Percentiles rank a stretch among this genome's conserved stretches.
Conservation (phyloP, 1,284 basidiomycete genomes). For the Leccinum fallax region DNA sequence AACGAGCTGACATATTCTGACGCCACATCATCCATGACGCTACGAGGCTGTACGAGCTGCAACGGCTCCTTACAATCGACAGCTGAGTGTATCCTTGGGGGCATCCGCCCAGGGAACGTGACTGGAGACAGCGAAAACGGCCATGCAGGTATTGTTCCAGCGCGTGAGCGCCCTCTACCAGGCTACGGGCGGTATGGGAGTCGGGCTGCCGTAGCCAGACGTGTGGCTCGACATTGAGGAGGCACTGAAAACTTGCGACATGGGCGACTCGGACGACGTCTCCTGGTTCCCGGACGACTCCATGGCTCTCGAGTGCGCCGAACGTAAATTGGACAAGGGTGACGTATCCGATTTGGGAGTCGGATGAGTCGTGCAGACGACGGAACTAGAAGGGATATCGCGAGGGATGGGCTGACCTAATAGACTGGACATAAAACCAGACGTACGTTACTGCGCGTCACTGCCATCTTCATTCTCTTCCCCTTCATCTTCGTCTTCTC, state of each 20-base stretch:
- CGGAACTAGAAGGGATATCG: constrained; percentile 73
- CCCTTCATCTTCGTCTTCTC: constrained; percentile 37
- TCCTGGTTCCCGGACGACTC: constrained; percentile 62
- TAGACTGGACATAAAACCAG: constrained; percentile 77
- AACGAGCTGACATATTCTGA: constrained; percentile 39
- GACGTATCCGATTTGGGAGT: constrained; percentile 39
- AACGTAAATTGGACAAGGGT: constrained; percentile 46
- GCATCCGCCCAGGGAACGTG: constrained; percentile 39
- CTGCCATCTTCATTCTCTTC: constrained; percentile 42
- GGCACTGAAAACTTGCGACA: constrained; percentile 35
- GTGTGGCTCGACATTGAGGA: constrained; percentile 37
- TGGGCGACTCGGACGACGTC: constrained; percentile 50
- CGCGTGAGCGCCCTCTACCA: constrained; percentile 44
- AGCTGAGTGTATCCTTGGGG: constrained; percentile 38
- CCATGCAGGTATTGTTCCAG: constrained; percentile 52
- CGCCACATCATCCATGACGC: not conserved
- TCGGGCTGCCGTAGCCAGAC: constrained; percentile 45
- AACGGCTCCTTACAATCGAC: not conserved
- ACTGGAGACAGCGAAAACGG: constrained; percentile 50
- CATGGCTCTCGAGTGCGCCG: constrained; percentile 46
- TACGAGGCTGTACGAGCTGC: not conserved
- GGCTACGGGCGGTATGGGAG: constrained; percentile 72
- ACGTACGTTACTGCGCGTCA: constrained; percentile 57
- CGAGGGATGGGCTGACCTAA: constrained; percentile 66
- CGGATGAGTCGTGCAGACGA: constrained; percentile 43